Evolutionary conservation across 2,329 filamentous ascomycete species (phyloP), one percentile per base, ranked within the genome.

Genomic region (Sporothrix humicola): DNA sequence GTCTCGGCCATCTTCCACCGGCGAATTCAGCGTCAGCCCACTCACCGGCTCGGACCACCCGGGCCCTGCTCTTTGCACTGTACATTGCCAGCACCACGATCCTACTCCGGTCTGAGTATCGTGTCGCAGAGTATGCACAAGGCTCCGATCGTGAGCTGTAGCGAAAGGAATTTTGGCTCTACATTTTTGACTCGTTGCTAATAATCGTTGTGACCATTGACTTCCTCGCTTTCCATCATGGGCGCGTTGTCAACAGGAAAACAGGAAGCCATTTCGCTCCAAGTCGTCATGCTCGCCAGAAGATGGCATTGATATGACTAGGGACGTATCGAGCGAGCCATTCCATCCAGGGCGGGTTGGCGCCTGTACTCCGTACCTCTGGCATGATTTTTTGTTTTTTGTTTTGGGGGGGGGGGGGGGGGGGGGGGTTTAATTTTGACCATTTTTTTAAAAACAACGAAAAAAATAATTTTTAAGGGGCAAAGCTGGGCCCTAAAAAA

Each of bases 111-210:
- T 81, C 80, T 46, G 73, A 82, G 12, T 82, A 82, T 72, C 77
- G 83, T 37, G 79, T 82, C 1, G 75, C 83, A 15, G 83, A 85
- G 77, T 85, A 84, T 74, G 77, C 76, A 5, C 73, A 77, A 68
- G 81, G 81, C 8, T 68, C 77, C 1, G 74, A 74, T 37, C 80
- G 80, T 0, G 78, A 77, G 56, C 73, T 80, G 15, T 69, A 81
- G 54, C 65, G 50, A 31, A 76, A 79, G 50, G 81, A 82, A 76
- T 77, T 72, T 72, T 78, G 74, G 13, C 63, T 81, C 20, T 81
- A 79, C 63, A 69, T 81, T 8, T 79, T 82, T 48, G 81, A 82
- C 71, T 77, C 78, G 12, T 59, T 77, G 17, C 76, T 79, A 17
- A 82, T 78, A 76, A 52, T 75, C 23, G 17, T 48, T 44, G 71